Conservation (phyloP, 768 basidiomycete genomes). For the Collybia nuda region DNA sequence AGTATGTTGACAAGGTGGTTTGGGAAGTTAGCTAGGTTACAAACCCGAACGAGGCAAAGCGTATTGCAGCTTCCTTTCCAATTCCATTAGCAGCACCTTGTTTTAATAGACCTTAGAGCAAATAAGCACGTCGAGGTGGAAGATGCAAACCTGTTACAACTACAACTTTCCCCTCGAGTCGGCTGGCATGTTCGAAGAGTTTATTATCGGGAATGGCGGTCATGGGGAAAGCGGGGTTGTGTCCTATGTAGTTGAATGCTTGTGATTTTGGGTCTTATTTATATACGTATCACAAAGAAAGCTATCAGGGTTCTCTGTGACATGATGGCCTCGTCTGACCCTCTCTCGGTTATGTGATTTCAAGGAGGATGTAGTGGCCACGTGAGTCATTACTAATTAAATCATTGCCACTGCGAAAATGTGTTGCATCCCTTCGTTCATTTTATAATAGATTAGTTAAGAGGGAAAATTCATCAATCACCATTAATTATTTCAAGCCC, state of each 20-base stretch:
- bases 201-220: slow-evolving; percentile 44
- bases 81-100: slow-evolving; percentile 54
- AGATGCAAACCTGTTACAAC: slow-evolving; percentile 48
- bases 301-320: neutral
- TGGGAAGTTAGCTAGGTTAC: slow-evolving; percentile 6
- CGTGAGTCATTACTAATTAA: no score
- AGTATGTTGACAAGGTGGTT: neutral
- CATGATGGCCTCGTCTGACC: neutral
- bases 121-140: neutral
- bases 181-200: slow-evolving; percentile 38
- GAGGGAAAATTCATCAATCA: no score
- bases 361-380: no score
- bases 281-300: neutral
- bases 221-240: slow-evolving; percentile 26
- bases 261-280: no score
- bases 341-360: no score
- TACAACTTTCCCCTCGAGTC: slow-evolving; percentile 46
- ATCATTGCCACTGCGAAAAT: no score
- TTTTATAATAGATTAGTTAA: no score
- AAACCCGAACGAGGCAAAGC: slow-evolving; percentile 53
- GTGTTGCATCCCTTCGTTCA: no score
- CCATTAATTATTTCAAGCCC: no score
- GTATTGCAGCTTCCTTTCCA: slow-evolving; percentile 48
- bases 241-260: no score
- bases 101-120: neutral